These are phyloP conservation scores for Rasamsonia emersonii DNA, from an alignment of 2,329 filamentous ascomycete genomes.

Conservation along the genomic window DNA sequence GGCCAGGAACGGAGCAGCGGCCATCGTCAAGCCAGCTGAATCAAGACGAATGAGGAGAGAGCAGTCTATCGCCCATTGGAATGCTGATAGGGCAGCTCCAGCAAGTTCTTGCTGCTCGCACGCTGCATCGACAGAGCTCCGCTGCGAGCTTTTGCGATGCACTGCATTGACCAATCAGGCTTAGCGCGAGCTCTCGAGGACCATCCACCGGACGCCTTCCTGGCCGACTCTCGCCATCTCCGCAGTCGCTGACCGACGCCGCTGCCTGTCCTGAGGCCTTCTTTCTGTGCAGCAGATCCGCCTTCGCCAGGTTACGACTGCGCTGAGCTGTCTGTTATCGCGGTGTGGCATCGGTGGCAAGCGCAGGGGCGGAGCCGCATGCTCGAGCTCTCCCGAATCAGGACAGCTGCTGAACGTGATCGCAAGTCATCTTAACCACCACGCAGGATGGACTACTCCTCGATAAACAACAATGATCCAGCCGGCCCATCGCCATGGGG, in stretches of 20 bases:
- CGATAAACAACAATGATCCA: constrained; percentile 48
- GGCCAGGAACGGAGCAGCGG: constrained; percentile 5
- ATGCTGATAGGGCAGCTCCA: too few species aligned
- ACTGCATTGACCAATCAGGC: constrained; percentile 9
- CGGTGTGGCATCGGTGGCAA: background rate
- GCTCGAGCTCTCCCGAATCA: background rate
- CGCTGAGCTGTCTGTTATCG: background rate
- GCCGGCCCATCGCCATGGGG: constrained; percentile 56
- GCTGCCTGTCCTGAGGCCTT: constrained; percentile 7
- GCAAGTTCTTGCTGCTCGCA: too few species aligned
- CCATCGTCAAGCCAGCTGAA: constrained; percentile 4
- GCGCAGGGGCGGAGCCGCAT: too few species aligned
- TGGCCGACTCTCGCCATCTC: constrained; percentile 5
- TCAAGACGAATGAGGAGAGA: background rate
- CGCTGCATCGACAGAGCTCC: too few species aligned
- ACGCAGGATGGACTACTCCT: constrained; percentile 56
- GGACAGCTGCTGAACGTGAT: too few species aligned
- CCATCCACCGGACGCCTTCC: too few species aligned
- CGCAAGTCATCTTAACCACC: background rate
- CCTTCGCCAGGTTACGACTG: too few species aligned
- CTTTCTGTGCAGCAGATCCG: too few species aligned
- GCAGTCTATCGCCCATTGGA: too few species aligned
- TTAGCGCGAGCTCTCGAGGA: background rate
- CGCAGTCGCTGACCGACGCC: constrained; percentile 2
- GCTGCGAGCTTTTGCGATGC: constrained; percentile 1